Base-by-base conservation (phyloP, 2,329 filamentous ascomycete species). In the Chaetomium globosum region DNA sequence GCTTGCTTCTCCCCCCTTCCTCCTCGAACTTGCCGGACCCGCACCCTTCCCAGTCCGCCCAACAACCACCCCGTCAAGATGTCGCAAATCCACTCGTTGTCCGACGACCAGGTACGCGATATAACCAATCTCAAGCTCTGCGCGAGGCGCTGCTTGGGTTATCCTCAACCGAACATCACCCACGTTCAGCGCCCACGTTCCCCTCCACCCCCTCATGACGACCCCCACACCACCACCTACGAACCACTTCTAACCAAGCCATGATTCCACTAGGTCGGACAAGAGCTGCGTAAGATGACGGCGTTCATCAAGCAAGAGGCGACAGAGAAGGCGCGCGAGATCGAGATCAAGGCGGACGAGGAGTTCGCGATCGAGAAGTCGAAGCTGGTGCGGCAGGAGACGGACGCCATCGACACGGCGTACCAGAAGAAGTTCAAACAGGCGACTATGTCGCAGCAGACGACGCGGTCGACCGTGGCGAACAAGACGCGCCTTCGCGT, bases 361-460 rank as follows among this genome's bases (percentile, higher is more conserved):
- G 95, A 99, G 80, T 98, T 98, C 81, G 91, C 92, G 77, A 98
- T 97, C 77, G 95, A 99, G 79, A 99, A 99, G 83, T 95, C 93
- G 74, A 97, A 97, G 85, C 91, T 99, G 59, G 95, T 98, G 74
- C 94, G 92, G 77, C 89, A 96, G 81, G 95, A 98, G 82, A 97
- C 91, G 61, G 87, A 92, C 75, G 82, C 92, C 79, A 98, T 99
- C 83, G 95, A 99, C 82, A 83, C 84, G 71, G 83, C 90, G 73
- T 99, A 97, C 86, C 91, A 94, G 82, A 98, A 97, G 88, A 98
- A 98, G 84, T 96, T 96, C 87, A 99, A 97, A 85, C 91, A 96
- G 81, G 94, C 95, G 74, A 87, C 90, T 83, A 96, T 98, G 92
- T 94, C 92, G 69, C 95, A 98, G 85, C 95, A 99, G 83, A 98